Evolutionary conservation across 2,329 filamentous ascomycete species (phyloP), one percentile per base, ranked within the genome.

Genomic region (Celoporthe dispersa): DNA sequence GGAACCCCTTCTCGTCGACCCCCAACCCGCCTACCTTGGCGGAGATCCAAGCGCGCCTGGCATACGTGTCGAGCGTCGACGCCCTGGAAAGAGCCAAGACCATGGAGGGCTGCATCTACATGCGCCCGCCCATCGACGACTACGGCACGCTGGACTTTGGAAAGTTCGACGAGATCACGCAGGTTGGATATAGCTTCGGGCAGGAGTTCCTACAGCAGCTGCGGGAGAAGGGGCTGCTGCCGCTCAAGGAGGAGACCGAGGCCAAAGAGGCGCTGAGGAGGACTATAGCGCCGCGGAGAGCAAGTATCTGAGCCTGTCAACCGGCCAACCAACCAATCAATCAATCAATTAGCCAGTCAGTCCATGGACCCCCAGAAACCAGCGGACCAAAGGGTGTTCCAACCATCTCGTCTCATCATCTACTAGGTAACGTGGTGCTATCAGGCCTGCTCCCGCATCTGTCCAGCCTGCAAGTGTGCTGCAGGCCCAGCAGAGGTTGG

Each of bases 121-220:
- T 99, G 93, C 89, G 96, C 0, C 97, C 97, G 5, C 96, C 96
- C 0, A 92, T 99, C 73, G 96, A 98, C 77, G 87, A 89, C 1
- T 99, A 97, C 75, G 96, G 94, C 5, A 99, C 96, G 1, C 84
- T 99, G 39, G 96, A 99, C 70, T 99, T 99, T 83, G 93, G 90
- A 72, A 98, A 97, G 80, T 99, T 99, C 80, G 95, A 98, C 76
- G 97, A 99, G 84, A 95, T 99, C 67, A 97, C 97, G 77, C 86
- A 92, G 74, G 87, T 98, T 14, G 97, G 96, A 1, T 97, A 97
- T 80, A 86, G 88, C 68, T 99, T 91, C 77, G 96, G 94, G 5
- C 91, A 92, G 79, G 89, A 93, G 67, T 98, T 91, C 78, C 80
- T 99, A 73, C 88, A 89, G 67, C 87, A 90, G 75, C 83, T 98